Evolutionary conservation across 2,329 filamentous ascomycete species (phyloP).

Genomic region (Trichoderma atroviride): DNA sequence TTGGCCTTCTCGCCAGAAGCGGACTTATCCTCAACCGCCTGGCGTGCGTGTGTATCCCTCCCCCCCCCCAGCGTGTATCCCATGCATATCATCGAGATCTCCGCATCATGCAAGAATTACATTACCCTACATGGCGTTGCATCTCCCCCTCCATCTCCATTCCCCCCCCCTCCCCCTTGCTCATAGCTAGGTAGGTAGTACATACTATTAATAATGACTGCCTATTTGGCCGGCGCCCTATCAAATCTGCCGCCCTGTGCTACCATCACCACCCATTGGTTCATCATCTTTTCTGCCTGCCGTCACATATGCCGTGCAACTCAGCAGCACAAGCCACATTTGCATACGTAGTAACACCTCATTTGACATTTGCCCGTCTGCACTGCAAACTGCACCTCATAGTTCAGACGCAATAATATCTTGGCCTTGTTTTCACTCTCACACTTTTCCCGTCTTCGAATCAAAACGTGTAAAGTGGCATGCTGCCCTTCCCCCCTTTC

Average conservation of each 20-base stretch:
- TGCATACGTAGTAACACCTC: conserved; percentile 21
- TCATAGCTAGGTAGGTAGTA: not conserved
- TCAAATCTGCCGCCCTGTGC: not conserved
- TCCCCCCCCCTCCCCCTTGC: not conserved
- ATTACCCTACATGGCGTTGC: conserved; percentile 15
- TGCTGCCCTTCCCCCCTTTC: not conserved
- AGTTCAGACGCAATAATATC: not conserved
- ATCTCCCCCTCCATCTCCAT: not conserved
- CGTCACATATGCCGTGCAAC: conserved; percentile 18
- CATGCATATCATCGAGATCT: conserved; percentile 36
- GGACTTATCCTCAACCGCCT: conserved; percentile 24
- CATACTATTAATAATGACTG: not conserved
- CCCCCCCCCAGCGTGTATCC: not conserved
- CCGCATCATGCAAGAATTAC: conserved; percentile 30
- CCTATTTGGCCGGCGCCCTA: not conserved
- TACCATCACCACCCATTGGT: not conserved
- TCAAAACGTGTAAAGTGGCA: not conserved
- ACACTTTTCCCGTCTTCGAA: not conserved
- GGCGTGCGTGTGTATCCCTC: conserved; percentile 31
- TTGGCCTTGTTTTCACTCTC: not conserved
- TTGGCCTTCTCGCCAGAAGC: conserved; percentile 11
- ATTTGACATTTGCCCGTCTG: conserved; percentile 18
- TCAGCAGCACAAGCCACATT: conserved; percentile 12
- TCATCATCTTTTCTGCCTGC: not conserved
- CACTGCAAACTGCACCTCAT: conserved; percentile 8